Conservation (phyloP, 129 eudicot genomes). For the Helianthus annuus region HanXRQr2.0-SUNRISE NC_035440.2:75850359-75850858, state of each 20-base stretch:
- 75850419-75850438: neutral
- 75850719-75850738: slow-evolving; percentile 46
- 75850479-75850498: neutral
- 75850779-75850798: slow-evolving; percentile 44
- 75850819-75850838: slow-evolving; percentile 39
- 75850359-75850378: slow-evolving; percentile 79
- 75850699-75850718: slow-evolving; percentile 57
- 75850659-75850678: slow-evolving; percentile 83
- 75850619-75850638: neutral
- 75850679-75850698: slow-evolving; percentile 82
- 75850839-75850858: slow-evolving; percentile 57
- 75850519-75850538: no score
- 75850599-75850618: neutral
- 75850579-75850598: slow-evolving; percentile 21
- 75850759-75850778: slow-evolving; percentile 41
- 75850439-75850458: neutral
- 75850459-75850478: neutral
- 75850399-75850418: neutral
- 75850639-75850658: slow-evolving; percentile 58
- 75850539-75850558: no score
- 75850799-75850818: slow-evolving; percentile 47
- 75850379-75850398: slow-evolving; percentile 84
- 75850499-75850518: neutral
- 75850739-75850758: slow-evolving; percentile 43
- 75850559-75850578: no score